Base-by-base conservation (phyloP, 169 alveolate species). In the Theileria orientalis region DNA sequence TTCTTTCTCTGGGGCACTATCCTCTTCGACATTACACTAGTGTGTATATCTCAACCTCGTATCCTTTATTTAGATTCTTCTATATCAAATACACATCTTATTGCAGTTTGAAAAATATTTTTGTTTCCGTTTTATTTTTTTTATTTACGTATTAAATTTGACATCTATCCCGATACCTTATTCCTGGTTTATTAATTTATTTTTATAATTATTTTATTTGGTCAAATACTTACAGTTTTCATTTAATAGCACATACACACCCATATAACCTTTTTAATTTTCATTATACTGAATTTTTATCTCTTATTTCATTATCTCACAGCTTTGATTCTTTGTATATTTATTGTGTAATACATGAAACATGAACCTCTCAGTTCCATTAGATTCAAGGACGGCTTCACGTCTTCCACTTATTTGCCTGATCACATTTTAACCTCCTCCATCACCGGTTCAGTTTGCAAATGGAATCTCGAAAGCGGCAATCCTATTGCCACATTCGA, bases 391-490 rank as follows among this genome's bases (percentile, higher is more conserved):
- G 40, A 49, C 37, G 87, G 87, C n/a, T 41, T 79, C 46, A 79
- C 87, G 33, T 79, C 87, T 19, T 61, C 57, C 52, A 41, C 70
- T 32, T 56, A 51, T 46, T 30, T 44, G 33, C 67, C 47, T 3
- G n/a, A 51, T 35, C 61, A 33, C 33, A 32, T 79, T 57, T 63
- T 79, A 9, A 79, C 87, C 16, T 21, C 73, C n/a, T 68, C 82
- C 72, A 33, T 33, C 16, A 42, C 52, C n/a, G 87, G 87, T 25
- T 64, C 19, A 35, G 14, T 79, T n/a, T 79, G 74, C 66, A 32
- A 25, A 30, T 79, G 87, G 87, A 79, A 71, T 21, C 25, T 59
- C 9, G 57, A 46, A 47, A 35, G 77, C 27, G 82, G 79, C 19
- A 79, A 79, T 32, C 56, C 11, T 14, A n/a, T 71, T 23, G 29